These are phyloP conservation scores for Pichia sp. DNA, from an alignment of 1,139 yeast species.

Conservation along the genomic window DNA sequence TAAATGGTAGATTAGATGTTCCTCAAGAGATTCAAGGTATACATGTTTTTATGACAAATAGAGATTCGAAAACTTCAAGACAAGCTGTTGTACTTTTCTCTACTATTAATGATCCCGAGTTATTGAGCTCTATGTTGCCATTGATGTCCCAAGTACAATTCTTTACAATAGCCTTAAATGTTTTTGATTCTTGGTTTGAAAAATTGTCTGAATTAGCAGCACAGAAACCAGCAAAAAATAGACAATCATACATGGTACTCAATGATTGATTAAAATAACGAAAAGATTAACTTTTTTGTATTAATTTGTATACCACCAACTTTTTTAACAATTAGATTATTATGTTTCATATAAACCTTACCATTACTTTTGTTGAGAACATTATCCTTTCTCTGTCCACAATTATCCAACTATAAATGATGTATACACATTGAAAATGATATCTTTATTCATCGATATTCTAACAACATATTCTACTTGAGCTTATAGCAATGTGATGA, in stretches of 20 bases:
- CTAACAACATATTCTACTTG: no score
- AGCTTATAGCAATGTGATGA: no score
- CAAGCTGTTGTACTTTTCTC: constrained; percentile 1
- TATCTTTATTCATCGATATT: no score
- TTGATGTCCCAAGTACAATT: constrained; percentile 1
- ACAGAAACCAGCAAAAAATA: constrained; percentile 1
- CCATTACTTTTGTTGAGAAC: no score
- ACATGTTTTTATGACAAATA: constrained; percentile 4
- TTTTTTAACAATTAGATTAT: no score
- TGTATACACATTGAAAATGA: no score
- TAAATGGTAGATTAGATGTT: background rate
- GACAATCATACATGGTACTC: constrained; percentile 4
- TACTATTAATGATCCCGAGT: background rate
- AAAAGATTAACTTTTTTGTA: no score
- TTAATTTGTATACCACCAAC: no score
- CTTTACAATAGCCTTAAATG: constrained; percentile 1
- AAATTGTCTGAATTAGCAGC: background rate
- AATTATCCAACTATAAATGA: no score
- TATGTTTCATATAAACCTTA: no score
- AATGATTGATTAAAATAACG: constrained; percentile 1
- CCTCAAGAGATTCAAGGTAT: background rate
- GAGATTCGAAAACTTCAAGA: background rate
- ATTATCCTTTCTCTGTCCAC: no score
- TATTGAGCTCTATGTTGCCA: background rate
- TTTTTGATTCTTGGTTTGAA: constrained; percentile 2